Evolutionary conservation across 1,284 basidiomycete genomes (phyloP), one percentile per base, ranked within the genome.

Genomic region (Puccinia horiana): DNA sequence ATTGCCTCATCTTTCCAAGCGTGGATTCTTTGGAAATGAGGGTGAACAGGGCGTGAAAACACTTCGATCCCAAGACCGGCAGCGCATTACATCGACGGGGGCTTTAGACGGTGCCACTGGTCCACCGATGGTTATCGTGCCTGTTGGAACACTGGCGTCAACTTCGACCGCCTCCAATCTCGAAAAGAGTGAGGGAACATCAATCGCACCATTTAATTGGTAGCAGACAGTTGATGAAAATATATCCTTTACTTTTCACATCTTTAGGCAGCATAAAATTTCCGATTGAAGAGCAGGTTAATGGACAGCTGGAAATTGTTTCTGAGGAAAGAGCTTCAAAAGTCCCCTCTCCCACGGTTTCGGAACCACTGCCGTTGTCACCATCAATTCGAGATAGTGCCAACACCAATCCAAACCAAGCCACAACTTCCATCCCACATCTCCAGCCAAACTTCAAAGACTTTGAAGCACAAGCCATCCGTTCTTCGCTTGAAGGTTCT

Each of bases 1-100:
- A 42, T 40, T n/a, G 2, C 35, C 37, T 65, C 8, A 4, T 42
- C 63, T 65, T 42, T 37, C 23, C 8, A 65, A 65, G 63, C 63
- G 63, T 65, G 63, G 32, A 42, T 65, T 65, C 37, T 65, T 65
- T 42, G 63, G 63, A 65, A 40, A 65, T 20, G 63, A 65, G 14
- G 63, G 18, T 35, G 58, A 20, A 23, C 35, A 40, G 32, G 63
- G 63, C 32, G 63, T 65, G 37, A n/a, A 40, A 42, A 65, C 35
- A 16, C 12, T 65, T 23, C 63, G 63, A 65, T 42, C 63, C 3
- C 63, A 65, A 54, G 52, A 54, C 52, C 52, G 52, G 20, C 37
- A 65, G 29, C 26, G 12, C 35, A 37, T 8, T 12, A 63, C 26
- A 37, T 32, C 63, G 35, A 20, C 35, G 6, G 63, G 16, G 63